A percentile compares a stretch with the other conserved stretches of the same genome.
phyloP scores from a whole-genome alignment of 2,329 filamentous ascomycete genomes.

The Furcasterigmium furcatum region DNA sequence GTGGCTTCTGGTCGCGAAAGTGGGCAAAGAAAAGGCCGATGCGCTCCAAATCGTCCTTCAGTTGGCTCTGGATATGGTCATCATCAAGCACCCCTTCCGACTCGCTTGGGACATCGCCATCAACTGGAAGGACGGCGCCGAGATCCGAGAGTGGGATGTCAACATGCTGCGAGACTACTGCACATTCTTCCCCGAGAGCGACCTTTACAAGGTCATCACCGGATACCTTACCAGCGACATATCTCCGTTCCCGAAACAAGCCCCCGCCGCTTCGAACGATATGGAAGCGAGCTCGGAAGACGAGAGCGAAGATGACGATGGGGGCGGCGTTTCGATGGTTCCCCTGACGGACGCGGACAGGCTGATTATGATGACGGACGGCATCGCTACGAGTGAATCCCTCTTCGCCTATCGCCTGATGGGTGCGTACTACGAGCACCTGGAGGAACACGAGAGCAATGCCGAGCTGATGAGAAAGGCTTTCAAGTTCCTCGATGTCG shows the following conservation, averaged over 20 bases:
- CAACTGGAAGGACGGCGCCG: conserved; percentile 81
- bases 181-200: conserved; percentile 77
- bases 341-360: conserved; percentile 74
- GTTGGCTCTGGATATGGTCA: conserved; percentile 87
- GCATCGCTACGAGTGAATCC: conserved; percentile 65
- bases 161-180: conserved; percentile 78
- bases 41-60: conserved; percentile 73
- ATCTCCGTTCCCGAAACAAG: conserved; percentile 68
- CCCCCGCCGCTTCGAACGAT: conserved; percentile 11
- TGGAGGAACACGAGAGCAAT: conserved; percentile 82
- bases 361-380: conserved; percentile 75
- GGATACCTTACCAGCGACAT: conserved; percentile 80
- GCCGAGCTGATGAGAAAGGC: conserved; percentile 79
- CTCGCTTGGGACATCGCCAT: conserved; percentile 89
- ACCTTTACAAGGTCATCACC: conserved; percentile 76
- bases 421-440: conserved; percentile 75
- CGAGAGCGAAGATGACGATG: conserved; percentile 58
- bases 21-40: conserved; percentile 59
- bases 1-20: conserved; percentile 64
- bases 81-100: conserved; percentile 87
- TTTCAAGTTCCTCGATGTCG: conserved; percentile 53
- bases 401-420: conserved; percentile 80
- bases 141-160: conserved; percentile 73
- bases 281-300: conserved; percentile 33
- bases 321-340: conserved; percentile 50